Percentiles rank a stretch among this genome's conserved stretches.
These are phyloP conservation scores for Geranium incanum DNA, from an alignment of 441 rosid species.

Conservation along the genomic window DNA sequence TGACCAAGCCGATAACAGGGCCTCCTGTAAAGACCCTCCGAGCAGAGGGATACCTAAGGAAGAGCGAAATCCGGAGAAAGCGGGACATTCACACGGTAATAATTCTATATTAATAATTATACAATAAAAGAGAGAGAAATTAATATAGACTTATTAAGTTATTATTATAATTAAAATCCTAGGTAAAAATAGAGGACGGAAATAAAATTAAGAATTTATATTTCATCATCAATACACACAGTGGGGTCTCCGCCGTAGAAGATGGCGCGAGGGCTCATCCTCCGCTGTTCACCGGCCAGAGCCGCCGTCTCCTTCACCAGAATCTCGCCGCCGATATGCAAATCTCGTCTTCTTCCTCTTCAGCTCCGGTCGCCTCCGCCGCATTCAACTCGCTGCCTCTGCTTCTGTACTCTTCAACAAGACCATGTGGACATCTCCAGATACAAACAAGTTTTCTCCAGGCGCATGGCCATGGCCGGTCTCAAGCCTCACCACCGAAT, in stretches of 20 bases:
- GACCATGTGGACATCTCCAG: constrained; percentile 26
- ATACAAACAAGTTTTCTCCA: constrained; percentile 51
- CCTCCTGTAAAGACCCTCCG: no score
- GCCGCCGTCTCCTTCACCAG: constrained; percentile 22
- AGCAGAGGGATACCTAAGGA: no score
- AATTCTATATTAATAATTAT: no score
- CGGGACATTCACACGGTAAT: no score
- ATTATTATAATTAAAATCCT: no score
- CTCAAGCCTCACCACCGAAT: constrained; percentile 77
- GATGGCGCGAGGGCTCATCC: constrained; percentile 42
- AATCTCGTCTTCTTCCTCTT: constrained; percentile 18
- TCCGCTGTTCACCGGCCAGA: constrained; percentile 32
- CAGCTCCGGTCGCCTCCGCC: constrained; percentile 13
- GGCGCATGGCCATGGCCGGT: constrained; percentile 74
- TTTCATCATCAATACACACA: no score
- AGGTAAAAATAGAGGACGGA: no score
- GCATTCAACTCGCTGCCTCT: constrained; percentile 36
- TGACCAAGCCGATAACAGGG: no score
- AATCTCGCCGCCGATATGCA: constrained; percentile 26
- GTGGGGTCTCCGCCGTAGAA: neutral
- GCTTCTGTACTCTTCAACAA: constrained; percentile 30
- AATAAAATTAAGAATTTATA: no score
- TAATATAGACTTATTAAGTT: no score
- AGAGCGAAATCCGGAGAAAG: no score
- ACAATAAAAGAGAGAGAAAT: no score